Evolutionary conservation across 164 flowering plant species (phyloP).

Genomic region (Stephania yunnanensis): DNA sequence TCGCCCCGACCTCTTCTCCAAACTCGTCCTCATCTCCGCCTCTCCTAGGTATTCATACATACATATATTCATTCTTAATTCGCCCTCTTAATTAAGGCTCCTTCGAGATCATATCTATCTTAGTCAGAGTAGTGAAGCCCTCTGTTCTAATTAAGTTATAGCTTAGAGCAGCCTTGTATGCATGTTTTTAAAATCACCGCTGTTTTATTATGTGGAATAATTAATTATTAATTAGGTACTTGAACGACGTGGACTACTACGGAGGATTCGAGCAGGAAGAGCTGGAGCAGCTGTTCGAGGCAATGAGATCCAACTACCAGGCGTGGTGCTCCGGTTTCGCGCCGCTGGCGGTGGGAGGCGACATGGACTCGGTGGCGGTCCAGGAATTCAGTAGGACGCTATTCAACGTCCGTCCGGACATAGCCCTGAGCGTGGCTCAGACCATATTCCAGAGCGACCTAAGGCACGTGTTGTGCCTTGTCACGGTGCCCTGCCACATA

Average conservation of each 20-base stretch:
- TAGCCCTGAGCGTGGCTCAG: conserved; percentile 35
- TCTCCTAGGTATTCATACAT: conserved; percentile 64
- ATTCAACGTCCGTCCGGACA: conserved; percentile 50
- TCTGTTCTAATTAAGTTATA: too few species aligned
- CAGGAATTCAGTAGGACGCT: conserved; percentile 53
- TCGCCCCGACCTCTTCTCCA: conserved; percentile 87
- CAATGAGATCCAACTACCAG: conserved; percentile 39
- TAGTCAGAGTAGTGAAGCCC: too few species aligned
- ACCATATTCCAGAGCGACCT: conserved; percentile 39
- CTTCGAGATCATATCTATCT: too few species aligned
- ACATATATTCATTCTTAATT: too few species aligned
- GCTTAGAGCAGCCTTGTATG: too few species aligned
- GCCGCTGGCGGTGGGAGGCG: conserved; percentile 46
- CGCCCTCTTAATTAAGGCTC: too few species aligned
- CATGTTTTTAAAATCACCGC: too few species aligned
- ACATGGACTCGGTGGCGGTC: conserved; percentile 43
- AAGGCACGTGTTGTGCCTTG: conserved; percentile 24
- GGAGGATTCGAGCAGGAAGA: conserved; percentile 55
- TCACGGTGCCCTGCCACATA: conserved; percentile 46
- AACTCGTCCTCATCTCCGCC: conserved; percentile 60
- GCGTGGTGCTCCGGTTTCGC: conserved; percentile 50
- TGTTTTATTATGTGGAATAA: too few species aligned
- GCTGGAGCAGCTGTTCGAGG: conserved; percentile 37
- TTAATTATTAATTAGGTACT: conserved; percentile 23
- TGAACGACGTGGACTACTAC: conserved; percentile 42